Base-by-base conservation (phyloP, 805 yeast species). In the Wickerhamiella sorbophila region DNA sequence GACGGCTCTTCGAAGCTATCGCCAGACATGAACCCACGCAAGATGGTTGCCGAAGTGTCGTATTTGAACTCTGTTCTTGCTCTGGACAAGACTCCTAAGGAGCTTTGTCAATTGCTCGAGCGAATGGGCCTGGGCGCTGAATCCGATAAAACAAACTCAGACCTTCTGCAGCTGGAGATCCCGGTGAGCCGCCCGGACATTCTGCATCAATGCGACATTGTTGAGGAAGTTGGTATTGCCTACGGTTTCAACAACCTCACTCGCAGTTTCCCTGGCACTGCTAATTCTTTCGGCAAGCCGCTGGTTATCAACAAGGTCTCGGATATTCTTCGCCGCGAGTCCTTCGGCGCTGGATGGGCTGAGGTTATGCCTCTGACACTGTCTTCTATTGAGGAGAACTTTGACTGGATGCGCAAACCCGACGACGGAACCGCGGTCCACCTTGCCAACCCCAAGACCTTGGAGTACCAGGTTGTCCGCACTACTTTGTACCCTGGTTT, bases 151-250 rank as follows among this genome's bases (percentile, higher is more conserved):
- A 52, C 58, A 1, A 69, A 73, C 49, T 53, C 63, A 5, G 68
- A 75, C 48, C 57, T 73, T 32, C 57, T 83, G 39, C 74, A 75
- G 40, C 87, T 86, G 43, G 59, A 64, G 31, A 75, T 91, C 45
- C 99, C 99, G 48, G 79, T 84, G 55, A 91, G 98, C 31, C 81
- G 99, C 69, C 78, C 97, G 9, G 99, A 91, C 63, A 74, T 91
- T 48, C 70, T 91, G 56, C 99, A 91, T 63, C 94, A 85, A 60
- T 88, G 97, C 71, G 99, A 91, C 64, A 79, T 91, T 51, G 83
- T 91, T 94, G 99, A 91, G 64, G 99, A 91, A 62, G 95, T 88
- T 38, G 98, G 95, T 38, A 80, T 91, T 57, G 93, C 85, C 24
- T 91, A 85, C 59, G 99, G 98, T 44, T 91, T 80, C 70, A 81